phyloP scores from a whole-genome alignment of 257 asterid genomes.

The Jasminum sambac region DNA sequence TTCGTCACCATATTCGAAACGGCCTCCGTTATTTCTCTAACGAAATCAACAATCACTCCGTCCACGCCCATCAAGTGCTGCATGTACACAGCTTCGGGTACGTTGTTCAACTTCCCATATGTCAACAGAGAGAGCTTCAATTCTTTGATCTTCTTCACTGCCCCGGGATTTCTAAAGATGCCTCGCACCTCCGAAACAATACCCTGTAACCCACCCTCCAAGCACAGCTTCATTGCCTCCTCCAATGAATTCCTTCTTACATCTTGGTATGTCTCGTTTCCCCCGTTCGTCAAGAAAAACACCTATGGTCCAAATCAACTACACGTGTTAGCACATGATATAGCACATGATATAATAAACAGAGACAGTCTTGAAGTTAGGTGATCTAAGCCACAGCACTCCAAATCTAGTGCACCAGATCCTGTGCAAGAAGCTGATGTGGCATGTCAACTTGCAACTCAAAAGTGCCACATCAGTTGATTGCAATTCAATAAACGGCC shows the following conservation, averaged over 20 bases:
- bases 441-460: no score
- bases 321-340: neutral
- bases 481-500: no score
- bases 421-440: no score
- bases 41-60: slow-evolving; percentile 89
- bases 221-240: slow-evolving; percentile 72
- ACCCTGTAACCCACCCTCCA: slow-evolving; percentile 87
- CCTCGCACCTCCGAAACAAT: slow-evolving; percentile 86
- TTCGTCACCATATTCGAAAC: slow-evolving; percentile 45
- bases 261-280: slow-evolving; percentile 66
- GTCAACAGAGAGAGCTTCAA: slow-evolving; percentile 66
- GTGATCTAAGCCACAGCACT: no score
- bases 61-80: slow-evolving; percentile 93
- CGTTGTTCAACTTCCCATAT: slow-evolving; percentile 85
- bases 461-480: no score
- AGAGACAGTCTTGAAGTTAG: no score
- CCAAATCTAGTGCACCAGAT: no score
- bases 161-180: slow-evolving; percentile 69
- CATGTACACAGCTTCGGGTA: slow-evolving; percentile 79
- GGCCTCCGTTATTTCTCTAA: slow-evolving; percentile 62
- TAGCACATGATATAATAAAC: no score
- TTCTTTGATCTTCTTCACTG: slow-evolving; percentile 76
- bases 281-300: slow-evolving; percentile 85
- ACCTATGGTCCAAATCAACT: slow-evolving; percentile 38
- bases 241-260: slow-evolving; percentile 79